These are phyloP conservation scores for Salix exigua DNA, from an alignment of 345 rosid species.

Conservation along the genomic window DNA sequence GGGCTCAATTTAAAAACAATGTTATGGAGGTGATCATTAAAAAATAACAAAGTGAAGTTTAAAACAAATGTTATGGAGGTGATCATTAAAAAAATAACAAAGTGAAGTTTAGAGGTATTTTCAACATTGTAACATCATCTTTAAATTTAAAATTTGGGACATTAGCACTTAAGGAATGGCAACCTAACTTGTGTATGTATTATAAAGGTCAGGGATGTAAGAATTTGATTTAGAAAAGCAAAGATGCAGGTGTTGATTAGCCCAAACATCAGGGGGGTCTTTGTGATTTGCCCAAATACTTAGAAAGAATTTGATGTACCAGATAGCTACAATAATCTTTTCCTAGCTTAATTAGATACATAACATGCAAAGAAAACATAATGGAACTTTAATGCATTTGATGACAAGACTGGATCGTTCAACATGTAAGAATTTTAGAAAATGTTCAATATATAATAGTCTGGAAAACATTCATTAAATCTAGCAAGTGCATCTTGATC, in stretches of 20 bases:
- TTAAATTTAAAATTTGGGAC: not conserved
- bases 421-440: not conserved
- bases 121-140: not conserved
- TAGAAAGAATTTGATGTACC: not conserved
- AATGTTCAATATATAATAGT: not conserved
- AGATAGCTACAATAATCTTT: not conserved
- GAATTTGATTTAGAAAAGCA: not conserved
- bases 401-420: too few species aligned
- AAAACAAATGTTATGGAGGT: not conserved
- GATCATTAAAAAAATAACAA: not conserved
- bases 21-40: too few species aligned
- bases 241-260: not conserved
- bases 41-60: too few species aligned
- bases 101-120: not conserved
- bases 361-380: not conserved
- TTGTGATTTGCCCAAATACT: not conserved
- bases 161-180: not conserved
- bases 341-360: not conserved
- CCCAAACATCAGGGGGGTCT: not conserved
- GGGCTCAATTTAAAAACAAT: too few species aligned
- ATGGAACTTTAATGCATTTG: not conserved
- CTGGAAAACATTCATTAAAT: not conserved
- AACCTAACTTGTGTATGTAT: not conserved
- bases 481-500: not conserved
- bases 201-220: not conserved